These are phyloP conservation scores for Metschnikowia shivogae DNA, from an alignment of 805 yeast species.

Conservation along the genomic window DNA sequence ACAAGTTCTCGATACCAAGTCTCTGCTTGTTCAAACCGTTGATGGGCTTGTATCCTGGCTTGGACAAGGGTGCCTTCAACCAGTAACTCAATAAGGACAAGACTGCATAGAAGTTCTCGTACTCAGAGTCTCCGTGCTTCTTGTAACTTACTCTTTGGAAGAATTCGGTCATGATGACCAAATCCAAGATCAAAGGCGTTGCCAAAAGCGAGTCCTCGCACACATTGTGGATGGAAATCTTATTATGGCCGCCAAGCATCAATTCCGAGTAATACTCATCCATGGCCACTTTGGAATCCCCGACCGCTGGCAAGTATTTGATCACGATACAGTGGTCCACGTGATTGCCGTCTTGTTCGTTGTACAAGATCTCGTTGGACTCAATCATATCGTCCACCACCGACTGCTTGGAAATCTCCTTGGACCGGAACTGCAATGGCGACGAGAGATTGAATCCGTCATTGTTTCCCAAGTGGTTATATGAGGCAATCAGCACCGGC, in stretches of 20 bases:
- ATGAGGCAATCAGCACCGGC: constrained; percentile 91
- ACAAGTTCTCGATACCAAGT: constrained; percentile 83
- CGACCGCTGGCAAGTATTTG: constrained; percentile 90
- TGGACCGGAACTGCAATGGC: constrained; percentile 89
- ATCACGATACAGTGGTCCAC: constrained; percentile 95
- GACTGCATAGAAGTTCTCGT: constrained; percentile 74
- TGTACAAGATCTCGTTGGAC: constrained; percentile 79
- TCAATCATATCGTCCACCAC: constrained; percentile 94
- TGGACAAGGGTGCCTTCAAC: constrained; percentile 94
- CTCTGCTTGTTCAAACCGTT: constrained; percentile 95
- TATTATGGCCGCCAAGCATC: constrained; percentile 97
- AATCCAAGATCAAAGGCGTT: constrained; percentile 88
- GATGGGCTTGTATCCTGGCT: constrained; percentile 85
- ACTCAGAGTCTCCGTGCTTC: constrained; percentile 47
- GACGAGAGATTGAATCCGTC: constrained; percentile 92
- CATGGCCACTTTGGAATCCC: constrained; percentile 97
- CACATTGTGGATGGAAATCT: constrained; percentile 89
- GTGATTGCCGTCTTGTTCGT: constrained; percentile 67
- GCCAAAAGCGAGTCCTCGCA: constrained; percentile 96
- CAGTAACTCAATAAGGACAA: constrained; percentile 86
- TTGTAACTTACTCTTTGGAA: constrained; percentile 80
- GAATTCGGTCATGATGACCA: constrained; percentile 87
- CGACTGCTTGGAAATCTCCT: constrained; percentile 89
- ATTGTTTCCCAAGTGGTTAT: constrained; percentile 94
- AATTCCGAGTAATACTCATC: constrained; percentile 95